Evolutionary conservation across 768 basidiomycete genomes (phyloP), one percentile per base, ranked within the genome.

Genomic region (Hemileccinum rubropunctum): DNA sequence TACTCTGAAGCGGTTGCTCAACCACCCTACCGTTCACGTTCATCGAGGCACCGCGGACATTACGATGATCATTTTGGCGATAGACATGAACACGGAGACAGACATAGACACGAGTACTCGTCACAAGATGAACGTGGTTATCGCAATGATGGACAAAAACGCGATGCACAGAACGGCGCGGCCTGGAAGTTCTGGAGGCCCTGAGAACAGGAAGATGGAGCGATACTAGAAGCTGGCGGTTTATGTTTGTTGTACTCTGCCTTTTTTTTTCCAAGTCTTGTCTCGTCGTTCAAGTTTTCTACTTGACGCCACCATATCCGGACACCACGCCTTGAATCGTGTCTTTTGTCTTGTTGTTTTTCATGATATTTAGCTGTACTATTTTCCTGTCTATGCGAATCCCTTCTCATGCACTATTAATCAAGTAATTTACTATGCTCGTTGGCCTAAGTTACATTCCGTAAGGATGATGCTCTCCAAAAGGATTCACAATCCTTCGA

Each of bases 401-500:
- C 23, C 23, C 23, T 23, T 42, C 39, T 20, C 10, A 50, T 23
- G 11, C 6, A 45, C 33, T 39, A 52, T 34, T 8, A 12, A 42
- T 18, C 23, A 23, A 23, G 23, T 23, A 23, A 23, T 23, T 23
- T 40, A 41, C 21, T 36, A 30, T 38, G 14, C 38, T 6, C 23
- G 23, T 23, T 23, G 23, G 23, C 23, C 23, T 27, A 23, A 35
- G 35, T 26, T 52, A 42, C 21, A 37, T 42, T 34, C 27, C 15
- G 12, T 27, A 8, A 8, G 18, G 23, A 23, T 6, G 23, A 23
- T 6, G 23, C 23, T 23, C 9, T 21, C 6, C 30, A 28, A 20
- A 42, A 9, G 35, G 3, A 37, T 33, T 65, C 65, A 88, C 28
- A 86, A 60, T 32, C 88, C 86, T 68, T 93, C 91, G 63, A 93